Percentiles rank a stretch among this genome's conserved stretches.
phyloP scores from a whole-genome alignment of 306 rosid genomes.

The Quercus suber region DNA sequence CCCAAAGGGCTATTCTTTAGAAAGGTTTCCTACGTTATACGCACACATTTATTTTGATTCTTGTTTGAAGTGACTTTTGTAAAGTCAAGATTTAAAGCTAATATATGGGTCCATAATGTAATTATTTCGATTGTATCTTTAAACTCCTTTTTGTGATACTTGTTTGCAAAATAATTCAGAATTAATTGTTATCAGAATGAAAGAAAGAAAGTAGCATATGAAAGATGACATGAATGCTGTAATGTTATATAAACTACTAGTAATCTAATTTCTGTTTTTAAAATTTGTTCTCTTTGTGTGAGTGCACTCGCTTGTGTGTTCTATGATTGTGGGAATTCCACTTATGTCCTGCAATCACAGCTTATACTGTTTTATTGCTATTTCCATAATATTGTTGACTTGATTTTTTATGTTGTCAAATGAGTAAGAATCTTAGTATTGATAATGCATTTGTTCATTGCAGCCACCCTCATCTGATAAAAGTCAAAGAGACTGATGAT shows the following conservation, averaged over 20 bases:
- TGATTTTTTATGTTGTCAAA: not conserved
- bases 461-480: constrained; percentile 33
- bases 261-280: not conserved
- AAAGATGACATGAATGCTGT: not conserved
- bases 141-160: not conserved
- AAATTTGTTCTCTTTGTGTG: not conserved
- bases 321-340: not conserved
- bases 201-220: not conserved
- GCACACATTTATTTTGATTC: not conserved
- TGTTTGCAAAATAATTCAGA: not conserved
- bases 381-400: not conserved
- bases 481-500: constrained; percentile 31
- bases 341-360: no score
- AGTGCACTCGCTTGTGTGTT: not conserved
- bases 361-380: not conserved
- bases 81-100: not conserved
- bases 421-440: not conserved
- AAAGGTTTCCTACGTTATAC: no score
- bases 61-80: no score
- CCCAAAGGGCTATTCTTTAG: no score
- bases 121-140: not conserved
- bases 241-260: not conserved
- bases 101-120: not conserved
- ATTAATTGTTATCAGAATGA: not conserved
- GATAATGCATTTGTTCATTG: constrained; percentile 12